These are phyloP conservation scores for Hypholoma fasciculare DNA, from an alignment of 768 basidiomycete species.

Conservation along the genomic window DNA sequence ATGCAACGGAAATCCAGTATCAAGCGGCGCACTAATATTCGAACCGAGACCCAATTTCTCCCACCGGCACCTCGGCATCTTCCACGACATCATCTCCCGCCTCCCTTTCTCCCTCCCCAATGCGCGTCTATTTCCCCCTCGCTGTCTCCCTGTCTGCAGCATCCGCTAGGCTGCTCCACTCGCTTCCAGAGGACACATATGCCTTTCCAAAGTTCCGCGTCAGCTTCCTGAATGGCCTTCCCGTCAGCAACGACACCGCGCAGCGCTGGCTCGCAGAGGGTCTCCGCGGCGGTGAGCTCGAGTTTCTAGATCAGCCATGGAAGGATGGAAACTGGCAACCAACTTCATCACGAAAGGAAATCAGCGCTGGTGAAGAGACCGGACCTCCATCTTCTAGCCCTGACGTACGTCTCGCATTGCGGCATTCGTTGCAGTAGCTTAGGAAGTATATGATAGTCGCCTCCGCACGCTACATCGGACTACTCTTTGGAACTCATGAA, in stretches of 20 bases:
- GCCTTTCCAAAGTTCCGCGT: conserved; percentile 84
- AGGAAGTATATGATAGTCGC: conserved; percentile 5
- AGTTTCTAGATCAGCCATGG: conserved; percentile 75
- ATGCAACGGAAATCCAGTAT: conserved; percentile 14
- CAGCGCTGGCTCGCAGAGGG: conserved; percentile 74
- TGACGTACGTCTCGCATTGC: conserved; percentile 32
- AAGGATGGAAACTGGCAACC: conserved; percentile 37
- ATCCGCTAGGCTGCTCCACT: conserved; percentile 54
- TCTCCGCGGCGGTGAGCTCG: conserved; percentile 69
- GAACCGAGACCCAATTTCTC: conserved; percentile 16
- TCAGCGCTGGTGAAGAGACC: conserved; percentile 49
- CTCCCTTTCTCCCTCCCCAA: conserved; percentile 11
- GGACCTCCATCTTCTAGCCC: conserved; percentile 24
- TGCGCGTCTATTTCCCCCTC: conserved; percentile 21
- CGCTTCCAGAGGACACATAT: conserved; percentile 76
- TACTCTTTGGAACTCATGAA: conserved; percentile 74
- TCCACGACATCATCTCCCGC: conserved; percentile 20
- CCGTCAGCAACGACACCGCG: conserved; percentile 71
- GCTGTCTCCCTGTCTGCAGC: conserved; percentile 25
- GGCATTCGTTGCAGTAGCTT: conserved; percentile 7
- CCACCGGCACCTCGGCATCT: conserved; percentile 21
- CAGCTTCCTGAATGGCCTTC: conserved; percentile 76
- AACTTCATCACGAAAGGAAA: conserved; percentile 50
- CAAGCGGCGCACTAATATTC: conserved; percentile 6
- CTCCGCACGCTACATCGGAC: conserved; percentile 19